Conservation (phyloP, 306 rosid genomes). For the Cicer cuneatum region DNA sequence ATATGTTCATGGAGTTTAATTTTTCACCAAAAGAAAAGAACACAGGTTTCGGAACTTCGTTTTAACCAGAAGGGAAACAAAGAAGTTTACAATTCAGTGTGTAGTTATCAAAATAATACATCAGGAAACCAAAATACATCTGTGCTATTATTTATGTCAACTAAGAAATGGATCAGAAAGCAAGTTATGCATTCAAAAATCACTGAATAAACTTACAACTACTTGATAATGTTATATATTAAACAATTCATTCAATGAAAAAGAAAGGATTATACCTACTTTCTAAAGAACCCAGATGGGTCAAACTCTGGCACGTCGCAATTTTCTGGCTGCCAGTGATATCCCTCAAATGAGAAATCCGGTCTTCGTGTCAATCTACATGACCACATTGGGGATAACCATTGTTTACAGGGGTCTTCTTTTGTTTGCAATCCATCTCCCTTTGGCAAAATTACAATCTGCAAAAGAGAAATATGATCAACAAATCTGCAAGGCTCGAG, state of each 20-base stretch:
- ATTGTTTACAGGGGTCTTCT: constrained; percentile 70
- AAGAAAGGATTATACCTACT: constrained; percentile 57
- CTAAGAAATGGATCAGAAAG: constrained; percentile 1
- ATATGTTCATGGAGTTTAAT: not conserved
- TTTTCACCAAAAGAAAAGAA: constrained; percentile 31
- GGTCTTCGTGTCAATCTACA: constrained; percentile 80
- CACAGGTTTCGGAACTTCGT: not conserved
- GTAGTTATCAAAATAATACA: not conserved
- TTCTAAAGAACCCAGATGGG: constrained; percentile 68
- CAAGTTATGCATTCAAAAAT: not conserved
- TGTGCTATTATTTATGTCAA: not conserved
- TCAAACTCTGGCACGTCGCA: constrained; percentile 78
- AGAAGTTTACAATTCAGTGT: not conserved
- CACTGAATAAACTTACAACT: constrained; percentile 24
- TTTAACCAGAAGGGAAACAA: constrained; percentile 6
- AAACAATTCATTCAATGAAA: constrained; percentile 34
- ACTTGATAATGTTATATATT: constrained; percentile 18
- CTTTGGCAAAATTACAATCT: constrained; percentile 89
- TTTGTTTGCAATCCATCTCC: constrained; percentile 84
- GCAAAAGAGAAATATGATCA: constrained; percentile 41
- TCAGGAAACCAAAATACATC: constrained; percentile 6
- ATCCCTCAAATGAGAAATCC: constrained; percentile 84
- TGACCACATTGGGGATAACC: constrained; percentile 92
- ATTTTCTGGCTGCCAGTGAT: constrained; percentile 81
- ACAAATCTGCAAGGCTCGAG: constrained; percentile 28